Evolutionary conservation across 2,329 filamentous ascomycete genomes (phyloP), one percentile per base, ranked within the genome.

Genomic region (Penicillium brasilianum): DNA sequence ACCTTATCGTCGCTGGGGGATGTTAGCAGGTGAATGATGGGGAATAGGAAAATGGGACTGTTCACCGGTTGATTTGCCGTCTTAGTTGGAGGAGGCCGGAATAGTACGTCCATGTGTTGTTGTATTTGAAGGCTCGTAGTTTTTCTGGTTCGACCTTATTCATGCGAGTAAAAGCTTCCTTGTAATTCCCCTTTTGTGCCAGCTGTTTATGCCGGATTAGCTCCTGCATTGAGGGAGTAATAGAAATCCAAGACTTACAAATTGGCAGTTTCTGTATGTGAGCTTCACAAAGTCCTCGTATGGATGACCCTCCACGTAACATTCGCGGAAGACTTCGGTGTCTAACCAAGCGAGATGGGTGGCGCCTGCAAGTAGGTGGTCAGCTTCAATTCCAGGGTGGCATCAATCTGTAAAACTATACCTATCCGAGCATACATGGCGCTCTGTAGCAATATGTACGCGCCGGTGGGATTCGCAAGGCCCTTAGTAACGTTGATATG

Each of bases 271-370:
- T 4, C 90, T 87, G 68, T 91, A 92, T 0, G 84, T 88, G 36
- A 91, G 85, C 68, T 90, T 91, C 34, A 97, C 82, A 53, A 88
- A 84, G 68, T 98, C 94, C 64, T 96, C 92, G 46, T 93, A 86
- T 0, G 88, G 84, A 37, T 84, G 83, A 51, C 81, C 80, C n/a
- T 80, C 78, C 4, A 83, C 80, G 71, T 97, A 90, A 65, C 91
- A 93, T 56, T 88, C 84, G 16, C 93, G 82, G 60, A 96, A 93
- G 0, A 92, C 82, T 64, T 96, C 89, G 70, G 88, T 82, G 77
- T 43, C 90, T 84, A 67, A 87, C 74, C 77, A 79, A 10, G 81
- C 74, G 32, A 88, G 76, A 66, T 87, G 82, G 9, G 79, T 79
- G 41, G 86, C 77, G 4, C 87, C 83, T 83, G 57, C 20, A 2